Base-by-base conservation (phyloP, 192 early-diverging fungal genomes). In the Coemansia sp. region DNA sequence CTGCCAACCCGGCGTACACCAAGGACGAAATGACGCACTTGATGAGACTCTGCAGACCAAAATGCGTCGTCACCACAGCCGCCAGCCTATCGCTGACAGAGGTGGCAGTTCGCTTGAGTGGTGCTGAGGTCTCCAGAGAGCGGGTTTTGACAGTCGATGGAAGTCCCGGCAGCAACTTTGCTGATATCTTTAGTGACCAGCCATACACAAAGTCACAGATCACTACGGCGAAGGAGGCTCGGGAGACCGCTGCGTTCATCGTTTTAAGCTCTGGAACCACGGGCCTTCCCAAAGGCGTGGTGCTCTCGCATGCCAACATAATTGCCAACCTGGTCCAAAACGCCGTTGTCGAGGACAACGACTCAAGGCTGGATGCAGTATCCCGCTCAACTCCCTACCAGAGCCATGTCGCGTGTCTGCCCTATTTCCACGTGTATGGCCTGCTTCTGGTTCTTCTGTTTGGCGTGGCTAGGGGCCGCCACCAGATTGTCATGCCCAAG, bases 1-100 rank as follows among this genome's bases (percentile, higher is more conserved):
- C 85, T 10, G 83, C 83, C 26, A 97, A 93, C 47, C 92, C 92
- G 27, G 79, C 78, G 5, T 97, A 97, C 70, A 91, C 83, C 5
- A 73, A 77, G 45, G 64, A 77, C 44, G 94, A 97, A 54, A 65
- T 94, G 5, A 80, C 84, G 4, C 81, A 88, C 55, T 91, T 94
- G 51, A 66, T 97, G 37, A 53, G 66, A 8, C 85, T 90, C 35
- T 83, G 85, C 5, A 60, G 75, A 15, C 88, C 91, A 34, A 78
- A 70, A 29, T 64, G 65, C 14, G 59, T 94, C 10, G 72, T 96
- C 28, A 87, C 83, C 5, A 53, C 62, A 33, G 29, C 55, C 35
- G 47, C 55, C 20, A 56, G 27, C n/a, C 11, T 72, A 5, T 11
- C 64, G 1, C 8, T 34, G 7, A 27, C 71, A 49, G 65, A 70